Evolutionary conservation across 2,329 filamentous ascomycete species (phyloP), one percentile per base, ranked within the genome.

Genomic region (Botrytis pseudocinerea): DNA sequence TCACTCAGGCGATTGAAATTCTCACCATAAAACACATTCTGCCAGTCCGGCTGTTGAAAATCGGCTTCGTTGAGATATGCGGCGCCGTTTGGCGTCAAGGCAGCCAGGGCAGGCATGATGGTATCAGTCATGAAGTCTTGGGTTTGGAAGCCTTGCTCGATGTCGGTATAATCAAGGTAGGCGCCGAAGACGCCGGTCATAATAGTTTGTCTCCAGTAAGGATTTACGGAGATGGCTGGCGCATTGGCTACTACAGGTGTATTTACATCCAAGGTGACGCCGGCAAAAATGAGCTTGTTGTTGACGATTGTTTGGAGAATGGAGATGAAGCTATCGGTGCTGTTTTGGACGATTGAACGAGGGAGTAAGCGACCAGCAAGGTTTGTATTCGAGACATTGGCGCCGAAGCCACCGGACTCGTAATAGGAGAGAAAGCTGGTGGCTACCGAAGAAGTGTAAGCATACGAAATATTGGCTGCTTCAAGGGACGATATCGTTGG

Each of bases 261-360:
- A 51, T 48, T 66, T 9, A 73, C 73, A 57, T 74, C 61, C 42
- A 73, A 54, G 8, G 70, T 70, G 7, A 73, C 66, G 2, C 73
- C 73, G n/a, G 51, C 25, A 16, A 74, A 25, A 42, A 73, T 38
- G 1, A 38, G 22, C 18, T 28, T 60, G 14, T 73, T 70, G 25
- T 40, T 38, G 16, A 38, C 44, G 14, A 74, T 59, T 9, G 65
- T 65, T n/a, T 66, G 61, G 25, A 72, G 16, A 1, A 68, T 44
- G 28, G 28, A 44, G 14, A 69, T 32, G 7, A 74, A 64, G 16
- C 48, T 38, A 4, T 40, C 28, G 5, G 20, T 61, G 14, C 18
- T 12, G 38, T 70, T 46, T 46, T 60, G 35, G 8, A 70, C 57
- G 7, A 62, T 40, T 7, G 54, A 42, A 46, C 54, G 68, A 51